These are phyloP conservation scores for Metarhizium anisopliae DNA, from an alignment of 2,329 filamentous ascomycete species.

Conservation along the genomic window DNA sequence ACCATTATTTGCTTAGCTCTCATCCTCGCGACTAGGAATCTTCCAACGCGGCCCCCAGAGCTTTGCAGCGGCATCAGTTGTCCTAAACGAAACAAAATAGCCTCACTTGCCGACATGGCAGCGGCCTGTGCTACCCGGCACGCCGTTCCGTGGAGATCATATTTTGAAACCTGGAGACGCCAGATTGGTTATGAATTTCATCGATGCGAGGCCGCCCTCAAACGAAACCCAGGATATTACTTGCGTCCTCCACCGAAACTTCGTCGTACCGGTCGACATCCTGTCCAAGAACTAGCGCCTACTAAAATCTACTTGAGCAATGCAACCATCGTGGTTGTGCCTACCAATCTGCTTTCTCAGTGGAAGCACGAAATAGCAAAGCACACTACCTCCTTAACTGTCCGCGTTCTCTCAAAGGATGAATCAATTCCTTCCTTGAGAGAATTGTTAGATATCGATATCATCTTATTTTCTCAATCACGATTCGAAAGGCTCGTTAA, in stretches of 20 bases:
- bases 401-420: conserved; percentile 52
- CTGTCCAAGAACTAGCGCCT: conserved; percentile 17
- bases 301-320: conserved; percentile 54
- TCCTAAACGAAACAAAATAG: conserved; percentile 37
- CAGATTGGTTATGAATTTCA: conserved; percentile 39
- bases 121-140: conserved; percentile 58
- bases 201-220: conserved; percentile 46
- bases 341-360: conserved; percentile 73
- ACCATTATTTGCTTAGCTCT: conserved; percentile 76
- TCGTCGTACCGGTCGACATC: conserved; percentile 13
- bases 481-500: conserved; percentile 56
- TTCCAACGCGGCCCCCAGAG: conserved; percentile 58
- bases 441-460: conserved; percentile 58
- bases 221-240: conserved; percentile 51
- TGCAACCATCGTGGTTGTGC: conserved; percentile 70
- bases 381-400: conserved; percentile 59
- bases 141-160: conserved; percentile 60
- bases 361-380: conserved; percentile 76
- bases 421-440: conserved; percentile 46
- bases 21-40: conserved; percentile 65
- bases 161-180: conserved; percentile 44
- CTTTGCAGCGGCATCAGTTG: conserved; percentile 38
- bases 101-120: conserved; percentile 65
- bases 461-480: conserved; percentile 67
- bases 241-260: conserved; percentile 37